Evolutionary conservation across 345 rosid genomes (phyloP), one percentile per base, ranked within the genome.

Genomic region (Gynandropsis gynandra): DNA sequence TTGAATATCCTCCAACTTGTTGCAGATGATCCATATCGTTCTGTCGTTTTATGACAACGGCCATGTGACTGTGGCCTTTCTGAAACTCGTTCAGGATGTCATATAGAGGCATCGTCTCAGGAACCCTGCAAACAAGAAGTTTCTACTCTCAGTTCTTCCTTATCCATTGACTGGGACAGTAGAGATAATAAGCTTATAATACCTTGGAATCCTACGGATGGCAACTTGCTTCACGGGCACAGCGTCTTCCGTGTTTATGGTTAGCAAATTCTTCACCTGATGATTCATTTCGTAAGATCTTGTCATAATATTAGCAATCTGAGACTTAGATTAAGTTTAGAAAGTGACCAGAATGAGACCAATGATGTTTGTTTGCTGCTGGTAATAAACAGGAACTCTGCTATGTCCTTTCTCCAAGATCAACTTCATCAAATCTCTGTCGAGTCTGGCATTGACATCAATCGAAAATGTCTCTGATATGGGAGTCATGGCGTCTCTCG

Each of bases 11-110:
- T 24, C 29, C 29, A 2, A 2, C 29, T 24, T 24, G 29, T 24
- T 24, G 29, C 29, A 2, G 29, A 24, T 24, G 5, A 24, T 24
- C 29, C 29, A 5, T 2, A 5, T 5, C 29, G 62, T 72, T 70
- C 59, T 67, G 67, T 46, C 50, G 76, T 50, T 80, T 81, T 19
- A 83, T 80, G 34, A 87, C 88, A 62, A 87, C 90, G 43, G 97
- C 97, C 98, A 92, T 92, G 62, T 92, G 98, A 74, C 98, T 92
- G 49, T 85, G 98, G 42, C 98, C 98, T 72, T 92, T 92, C 64
- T 92, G 98, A 68, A 92, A 92, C 74, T 92, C 98, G 59, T 92
- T 92, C 78, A 92, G 56, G 65, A 92, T 87, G 68, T 92, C 97
- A 65, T 92, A 92, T 38, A 92, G 65, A 16, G 98, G 98, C 74